These are phyloP conservation scores for Phytopythium aichiense DNA, from an alignment of 352 stramenopile genomes.

Conservation along the genomic window DNA sequence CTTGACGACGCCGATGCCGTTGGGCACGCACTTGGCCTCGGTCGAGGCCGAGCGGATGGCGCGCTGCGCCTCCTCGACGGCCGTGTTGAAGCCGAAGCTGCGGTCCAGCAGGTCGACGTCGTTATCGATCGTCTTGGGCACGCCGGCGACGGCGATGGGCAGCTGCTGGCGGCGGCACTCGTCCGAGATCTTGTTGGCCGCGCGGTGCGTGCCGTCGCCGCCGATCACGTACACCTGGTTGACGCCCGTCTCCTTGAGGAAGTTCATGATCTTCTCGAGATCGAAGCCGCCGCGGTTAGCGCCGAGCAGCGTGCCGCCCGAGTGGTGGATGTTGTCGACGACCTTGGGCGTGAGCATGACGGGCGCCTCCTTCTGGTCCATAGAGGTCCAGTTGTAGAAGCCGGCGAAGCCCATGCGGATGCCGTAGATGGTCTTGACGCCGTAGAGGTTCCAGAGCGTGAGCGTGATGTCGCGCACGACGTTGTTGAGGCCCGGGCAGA, in stretches of 20 bases:
- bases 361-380: conserved; percentile 74
- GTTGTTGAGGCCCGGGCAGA: conserved; percentile 98
- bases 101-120: conserved; percentile 98
- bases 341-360: conserved; percentile 69
- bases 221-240: conserved; percentile 97
- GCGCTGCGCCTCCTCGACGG: conserved; percentile 94
- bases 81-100: conserved; percentile 97
- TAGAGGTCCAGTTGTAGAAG: conserved; percentile 79
- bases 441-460: conserved; percentile 88
- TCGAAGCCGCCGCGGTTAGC: conserved; percentile 96
- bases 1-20: conserved; percentile 98
- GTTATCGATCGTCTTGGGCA: conserved; percentile 99
- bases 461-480: conserved; percentile 96
- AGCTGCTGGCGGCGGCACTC: conserved; percentile 73
- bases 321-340: conserved; percentile 81
- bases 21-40: conserved; percentile 95
- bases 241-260: conserved; percentile 87
- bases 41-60: conserved; percentile 90
- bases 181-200: conserved; percentile 90
- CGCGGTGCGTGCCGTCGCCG: conserved; percentile 97
- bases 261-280: conserved; percentile 95
- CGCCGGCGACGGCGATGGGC: conserved; percentile 93
- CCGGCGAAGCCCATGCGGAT: conserved; percentile 81
- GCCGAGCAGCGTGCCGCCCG: conserved; percentile 93
- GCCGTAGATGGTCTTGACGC: conserved; percentile 76